Evolutionary conservation across 2,329 filamentous ascomycete genomes (phyloP).

Genomic region (Talaromyces sp.): DNA sequence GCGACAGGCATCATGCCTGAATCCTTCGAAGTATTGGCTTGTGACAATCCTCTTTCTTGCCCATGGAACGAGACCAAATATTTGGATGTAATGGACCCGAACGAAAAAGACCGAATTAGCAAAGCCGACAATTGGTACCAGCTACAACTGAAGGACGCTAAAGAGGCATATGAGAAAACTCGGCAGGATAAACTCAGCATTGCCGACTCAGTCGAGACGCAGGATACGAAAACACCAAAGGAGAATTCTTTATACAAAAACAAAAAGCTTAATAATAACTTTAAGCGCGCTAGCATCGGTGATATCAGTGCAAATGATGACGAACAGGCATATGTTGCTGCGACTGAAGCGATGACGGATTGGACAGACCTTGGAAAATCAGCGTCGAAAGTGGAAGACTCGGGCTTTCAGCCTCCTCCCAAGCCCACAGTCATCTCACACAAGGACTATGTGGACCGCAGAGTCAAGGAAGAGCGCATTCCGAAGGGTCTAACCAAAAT

Average conservation of each 20-base stretch:
- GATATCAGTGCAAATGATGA: constrained; percentile 4
- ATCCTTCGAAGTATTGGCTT: constrained; percentile 49
- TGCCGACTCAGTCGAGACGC: neutral
- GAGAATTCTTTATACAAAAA: neutral
- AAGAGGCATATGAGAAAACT: constrained; percentile 1
- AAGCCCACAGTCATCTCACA: constrained; percentile 28
- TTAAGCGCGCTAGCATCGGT: neutral
- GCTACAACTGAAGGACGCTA: constrained; percentile 12
- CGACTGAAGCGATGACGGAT: constrained; percentile 2
- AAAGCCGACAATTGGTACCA: constrained; percentile 20
- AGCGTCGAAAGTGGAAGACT: constrained; percentile 7
- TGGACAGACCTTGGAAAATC: constrained; percentile 1
- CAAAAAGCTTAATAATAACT: neutral
- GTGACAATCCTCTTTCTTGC: constrained; percentile 40
- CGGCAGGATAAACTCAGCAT: constrained; percentile 4
- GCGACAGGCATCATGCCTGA: constrained; percentile 59
- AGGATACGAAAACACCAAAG: neutral
- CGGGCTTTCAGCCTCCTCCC: constrained; percentile 8
- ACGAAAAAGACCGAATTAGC: constrained; percentile 22
- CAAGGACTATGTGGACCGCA: constrained; percentile 32
- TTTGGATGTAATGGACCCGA: constrained; percentile 38
- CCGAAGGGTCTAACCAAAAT: constrained; percentile 39
- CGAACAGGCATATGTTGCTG: constrained; percentile 8
- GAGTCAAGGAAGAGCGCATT: constrained; percentile 39
- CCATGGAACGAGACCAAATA: constrained; percentile 51